Conservation (phyloP, 2,329 filamentous ascomycete species). For the Metarhizium brunneum region DNA sequence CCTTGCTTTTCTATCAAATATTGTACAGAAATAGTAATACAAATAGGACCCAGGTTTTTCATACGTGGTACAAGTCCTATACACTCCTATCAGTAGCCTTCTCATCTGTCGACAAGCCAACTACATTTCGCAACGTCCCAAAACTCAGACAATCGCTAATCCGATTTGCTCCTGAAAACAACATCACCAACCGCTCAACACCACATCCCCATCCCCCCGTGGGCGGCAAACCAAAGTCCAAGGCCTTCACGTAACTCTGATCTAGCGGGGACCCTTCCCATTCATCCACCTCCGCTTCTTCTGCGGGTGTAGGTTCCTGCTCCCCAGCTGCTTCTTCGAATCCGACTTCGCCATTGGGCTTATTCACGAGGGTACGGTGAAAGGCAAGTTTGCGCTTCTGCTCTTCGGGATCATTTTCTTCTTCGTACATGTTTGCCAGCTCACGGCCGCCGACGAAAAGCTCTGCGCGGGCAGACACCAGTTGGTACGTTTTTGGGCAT, state of each 20-base stretch:
- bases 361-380: slow-evolving; percentile 32
- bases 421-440: slow-evolving; percentile 94
- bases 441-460: slow-evolving; percentile 75
- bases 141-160: slow-evolving; percentile 86
- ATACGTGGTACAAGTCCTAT: not conserved
- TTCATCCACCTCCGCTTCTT: slow-evolving; percentile 26
- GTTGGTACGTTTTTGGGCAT: slow-evolving; percentile 58
- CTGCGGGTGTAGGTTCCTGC: slow-evolving; percentile 24
- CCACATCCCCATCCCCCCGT: slow-evolving; percentile 97
- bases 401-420: slow-evolving; percentile 86
- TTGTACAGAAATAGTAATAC: not conserved
- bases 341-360: slow-evolving; percentile 20
- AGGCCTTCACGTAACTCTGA: slow-evolving; percentile 72
- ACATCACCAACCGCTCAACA: slow-evolving; percentile 83
- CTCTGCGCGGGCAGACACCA: slow-evolving; percentile 73
- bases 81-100: slow-evolving; percentile 9
- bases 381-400: slow-evolving; percentile 74
- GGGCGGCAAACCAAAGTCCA: slow-evolving; percentile 87
- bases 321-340: slow-evolving; percentile 12
- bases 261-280: slow-evolving; percentile 46
- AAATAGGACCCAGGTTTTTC: not conserved
- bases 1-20: not conserved
- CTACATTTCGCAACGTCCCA: slow-evolving; percentile 67
- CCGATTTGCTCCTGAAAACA: slow-evolving; percentile 67
- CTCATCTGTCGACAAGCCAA: slow-evolving; percentile 36